Percentiles rank a stretch among this genome's conserved stretches.
Evolutionary conservation across 2,329 filamentous ascomycete species (phyloP).

Genomic region (Kalaharituber pfeilii): DNA sequence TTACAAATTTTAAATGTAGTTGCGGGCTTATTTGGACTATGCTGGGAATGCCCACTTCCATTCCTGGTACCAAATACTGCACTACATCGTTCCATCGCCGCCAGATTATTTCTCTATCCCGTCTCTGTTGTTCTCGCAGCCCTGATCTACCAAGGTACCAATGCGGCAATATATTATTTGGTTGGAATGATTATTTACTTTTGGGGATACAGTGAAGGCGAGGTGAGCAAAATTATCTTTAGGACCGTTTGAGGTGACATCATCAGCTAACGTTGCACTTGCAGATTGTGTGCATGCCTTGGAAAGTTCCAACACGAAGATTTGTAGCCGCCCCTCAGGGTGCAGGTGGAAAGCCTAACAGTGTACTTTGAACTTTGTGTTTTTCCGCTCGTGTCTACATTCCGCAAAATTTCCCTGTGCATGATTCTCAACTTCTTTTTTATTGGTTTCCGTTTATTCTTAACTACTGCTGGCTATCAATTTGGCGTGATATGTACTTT

Average conservation of each 20-base stretch:
- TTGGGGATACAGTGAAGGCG: conserved; percentile 92
- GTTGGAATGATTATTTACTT: conserved; percentile 79
- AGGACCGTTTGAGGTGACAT: no score
- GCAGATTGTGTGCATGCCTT: conserved; percentile 23
- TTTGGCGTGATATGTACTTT: no score
- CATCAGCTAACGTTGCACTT: not conserved
- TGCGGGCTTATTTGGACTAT: conserved; percentile 58
- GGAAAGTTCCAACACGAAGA: conserved; percentile 22
- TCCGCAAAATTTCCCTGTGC: no score
- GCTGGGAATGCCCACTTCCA: conserved; percentile 78
- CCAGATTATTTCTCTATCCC: conserved; percentile 66
- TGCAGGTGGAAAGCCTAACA: no score
- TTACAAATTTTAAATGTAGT: conserved; percentile 82
- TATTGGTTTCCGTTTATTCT: no score
- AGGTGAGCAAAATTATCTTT: no score
- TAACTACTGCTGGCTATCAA: no score
- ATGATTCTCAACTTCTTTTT: no score
- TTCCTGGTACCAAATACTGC: conserved; percentile 52
- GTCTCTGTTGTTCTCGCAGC: conserved; percentile 55
- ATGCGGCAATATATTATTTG: conserved; percentile 80
- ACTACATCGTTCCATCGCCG: conserved; percentile 75
- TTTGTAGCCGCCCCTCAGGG: conserved; percentile 50
- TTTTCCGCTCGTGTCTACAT: no score
- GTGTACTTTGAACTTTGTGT: no score
- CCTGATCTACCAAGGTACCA: conserved; percentile 81